A percentile compares a stretch with the other conserved stretches of the same genome.
Evolutionary conservation across 345 rosid species (phyloP).

Genomic region (Acer saccharum): DNA sequence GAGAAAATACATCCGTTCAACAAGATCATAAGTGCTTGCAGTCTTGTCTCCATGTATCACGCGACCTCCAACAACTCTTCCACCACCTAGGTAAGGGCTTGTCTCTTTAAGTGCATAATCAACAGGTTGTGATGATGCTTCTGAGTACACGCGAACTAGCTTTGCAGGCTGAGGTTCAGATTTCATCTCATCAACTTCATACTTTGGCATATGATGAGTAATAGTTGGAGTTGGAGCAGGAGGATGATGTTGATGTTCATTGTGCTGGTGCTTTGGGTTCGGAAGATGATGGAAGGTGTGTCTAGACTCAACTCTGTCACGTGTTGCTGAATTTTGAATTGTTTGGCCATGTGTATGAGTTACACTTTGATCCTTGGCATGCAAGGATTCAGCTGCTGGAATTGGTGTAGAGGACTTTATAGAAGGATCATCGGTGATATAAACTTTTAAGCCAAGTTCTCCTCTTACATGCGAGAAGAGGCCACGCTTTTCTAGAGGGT

Average conservation of each 20-base stretch:
- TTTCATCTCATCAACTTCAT: conserved; percentile 69
- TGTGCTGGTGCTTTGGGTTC: conserved; percentile 52
- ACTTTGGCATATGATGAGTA: conserved; percentile 62
- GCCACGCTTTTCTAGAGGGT: conserved; percentile 85
- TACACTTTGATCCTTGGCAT: conserved; percentile 24
- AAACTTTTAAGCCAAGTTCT: conserved; percentile 91
- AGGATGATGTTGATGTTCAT: conserved; percentile 50
- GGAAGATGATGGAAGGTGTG: conserved; percentile 88
- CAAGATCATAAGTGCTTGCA: conserved; percentile 94
- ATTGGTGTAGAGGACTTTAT: conserved; percentile 58
- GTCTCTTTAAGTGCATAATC: conserved; percentile 93
- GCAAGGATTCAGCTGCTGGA: conserved; percentile 38
- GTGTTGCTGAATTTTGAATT: conserved; percentile 15
- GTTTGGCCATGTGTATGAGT: conserved; percentile 20
- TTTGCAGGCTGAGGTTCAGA: conserved; percentile 65
- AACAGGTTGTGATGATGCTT: conserved; percentile 65
- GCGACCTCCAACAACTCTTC: conserved; percentile 84
- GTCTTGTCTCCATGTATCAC: conserved; percentile 80
- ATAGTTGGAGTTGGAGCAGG: conserved; percentile 38
- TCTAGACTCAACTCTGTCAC: conserved; percentile 38
- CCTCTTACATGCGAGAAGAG: conserved; percentile 92
- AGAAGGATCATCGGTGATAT: conserved; percentile 67
- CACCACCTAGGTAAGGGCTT: conserved; percentile 92
- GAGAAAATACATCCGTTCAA: conserved; percentile 92
- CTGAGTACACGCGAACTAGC: conserved; percentile 71